Evolutionary conservation across 768 basidiomycete genomes (phyloP).

Genomic region (Tylopilus cervinicoccineus): DNA sequence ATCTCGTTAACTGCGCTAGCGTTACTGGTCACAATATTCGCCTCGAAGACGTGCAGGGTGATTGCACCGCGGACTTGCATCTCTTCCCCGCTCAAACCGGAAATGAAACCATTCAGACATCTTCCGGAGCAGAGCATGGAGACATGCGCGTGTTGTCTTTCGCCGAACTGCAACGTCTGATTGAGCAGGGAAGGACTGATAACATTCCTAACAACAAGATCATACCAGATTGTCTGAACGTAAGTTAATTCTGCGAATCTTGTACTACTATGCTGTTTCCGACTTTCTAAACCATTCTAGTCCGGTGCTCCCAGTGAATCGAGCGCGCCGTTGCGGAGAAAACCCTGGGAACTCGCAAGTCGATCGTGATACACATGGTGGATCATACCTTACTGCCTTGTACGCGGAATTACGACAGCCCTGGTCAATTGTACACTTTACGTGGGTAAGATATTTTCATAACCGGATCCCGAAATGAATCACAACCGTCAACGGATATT

Average conservation of each 20-base stretch:
- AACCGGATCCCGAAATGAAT: conserved; percentile 8
- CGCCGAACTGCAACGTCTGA: conserved; percentile 63
- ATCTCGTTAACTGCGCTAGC: conserved; percentile 28
- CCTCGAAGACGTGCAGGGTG: conserved; percentile 25
- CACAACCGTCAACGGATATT: conserved; percentile 3
- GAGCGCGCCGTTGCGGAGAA: conserved; percentile 45
- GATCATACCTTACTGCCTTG: conserved; percentile 9
- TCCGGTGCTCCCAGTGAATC: conserved; percentile 56
- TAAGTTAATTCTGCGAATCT: conserved; percentile 30
- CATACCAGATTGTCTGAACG: conserved; percentile 66
- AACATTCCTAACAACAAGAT: conserved; percentile 75
- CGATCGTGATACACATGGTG: conserved; percentile 18
- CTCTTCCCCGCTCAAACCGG: conserved; percentile 14
- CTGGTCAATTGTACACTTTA: conserved; percentile 5
- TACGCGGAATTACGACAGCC: conserved; percentile 16
- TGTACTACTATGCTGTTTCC: not conserved
- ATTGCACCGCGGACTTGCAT: conserved; percentile 10
- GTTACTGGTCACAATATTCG: conserved; percentile 26
- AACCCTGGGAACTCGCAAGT: conserved; percentile 59
- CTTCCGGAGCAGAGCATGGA: conserved; percentile 7
- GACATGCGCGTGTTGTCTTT: conserved; percentile 56
- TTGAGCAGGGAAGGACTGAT: conserved; percentile 67
- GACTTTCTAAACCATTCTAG: conserved; percentile 32
- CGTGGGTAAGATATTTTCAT: conserved; percentile 8
- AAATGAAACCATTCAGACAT: conserved; percentile 14